Evolutionary conservation across 306 rosid genomes (phyloP).

Genomic region (Comarum palustre): DNA sequence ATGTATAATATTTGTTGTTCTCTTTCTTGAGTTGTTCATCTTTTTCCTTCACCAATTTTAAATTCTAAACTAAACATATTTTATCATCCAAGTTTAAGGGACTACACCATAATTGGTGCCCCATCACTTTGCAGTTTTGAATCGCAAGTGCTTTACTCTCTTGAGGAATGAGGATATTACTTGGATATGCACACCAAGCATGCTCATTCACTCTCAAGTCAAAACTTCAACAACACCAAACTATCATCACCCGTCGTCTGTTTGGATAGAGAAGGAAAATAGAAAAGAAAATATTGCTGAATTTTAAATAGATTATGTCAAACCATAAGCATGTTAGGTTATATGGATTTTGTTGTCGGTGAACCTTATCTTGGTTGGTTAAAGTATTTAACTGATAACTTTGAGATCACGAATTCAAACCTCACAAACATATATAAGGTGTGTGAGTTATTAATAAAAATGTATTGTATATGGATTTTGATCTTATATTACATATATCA

Average conservation of each 20-base stretch:
- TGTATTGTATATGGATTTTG: no score
- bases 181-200: neutral
- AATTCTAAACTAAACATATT: neutral
- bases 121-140: neutral
- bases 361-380: no score
- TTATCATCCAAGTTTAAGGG: neutral
- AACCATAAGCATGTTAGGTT: neutral
- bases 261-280: neutral
- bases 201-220: neutral
- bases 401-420: no score
- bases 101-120: neutral
- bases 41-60: neutral
- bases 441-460: no score
- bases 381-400: no score
- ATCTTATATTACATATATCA: no score
- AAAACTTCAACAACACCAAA: neutral
- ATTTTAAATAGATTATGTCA: neutral
- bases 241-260: neutral
- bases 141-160: neutral
- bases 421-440: no score
- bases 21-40: neutral
- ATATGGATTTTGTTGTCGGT: no score
- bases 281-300: neutral
- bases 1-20: no score
- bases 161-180: neutral